Conservation (phyloP, 169 alveolate species). For the Eimeria tenella region DNA sequence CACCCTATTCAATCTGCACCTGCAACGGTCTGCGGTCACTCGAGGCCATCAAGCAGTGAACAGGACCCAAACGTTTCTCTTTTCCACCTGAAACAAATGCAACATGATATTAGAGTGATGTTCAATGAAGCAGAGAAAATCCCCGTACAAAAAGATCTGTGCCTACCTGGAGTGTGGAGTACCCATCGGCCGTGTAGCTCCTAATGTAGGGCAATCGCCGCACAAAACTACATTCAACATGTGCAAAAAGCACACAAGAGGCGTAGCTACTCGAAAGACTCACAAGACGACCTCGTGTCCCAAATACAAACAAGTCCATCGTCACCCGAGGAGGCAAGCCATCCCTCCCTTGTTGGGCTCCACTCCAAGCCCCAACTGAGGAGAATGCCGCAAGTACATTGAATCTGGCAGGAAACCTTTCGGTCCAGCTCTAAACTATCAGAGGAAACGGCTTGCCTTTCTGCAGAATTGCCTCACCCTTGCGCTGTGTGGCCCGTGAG, state of each 20-base stretch:
- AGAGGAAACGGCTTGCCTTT: neutral
- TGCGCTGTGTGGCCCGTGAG: slow-evolving; percentile 68
- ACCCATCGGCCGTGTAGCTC: no score
- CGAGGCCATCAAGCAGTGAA: slow-evolving; percentile 63
- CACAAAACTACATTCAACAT: no score
- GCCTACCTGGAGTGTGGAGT: no score
- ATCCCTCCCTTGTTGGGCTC: slow-evolving; percentile 68
- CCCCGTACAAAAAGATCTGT: neutral
- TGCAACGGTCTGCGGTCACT: slow-evolving; percentile 55
- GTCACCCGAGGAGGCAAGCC: slow-evolving; percentile 81
- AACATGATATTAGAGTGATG: neutral
- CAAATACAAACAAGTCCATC: slow-evolving; percentile 80
- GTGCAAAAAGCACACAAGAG: neutral
- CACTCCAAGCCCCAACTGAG: slow-evolving; percentile 81
- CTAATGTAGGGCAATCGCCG: no score
- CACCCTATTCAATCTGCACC: neutral
- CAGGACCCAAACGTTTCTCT: slow-evolving; percentile 34
- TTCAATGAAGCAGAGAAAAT: neutral
- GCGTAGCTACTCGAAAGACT: neutral
- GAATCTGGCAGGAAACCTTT: neutral
- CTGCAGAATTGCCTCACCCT: slow-evolving; percentile 67
- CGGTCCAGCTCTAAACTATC: neutral
- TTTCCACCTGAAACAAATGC: slow-evolving; percentile 1
- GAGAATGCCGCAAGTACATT: slow-evolving; percentile 82
- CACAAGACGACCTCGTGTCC: slow-evolving; percentile 72